Evolutionary conservation across 768 basidiomycete genomes (phyloP).

Genomic region (Kwoniella heveanensis): DNA sequence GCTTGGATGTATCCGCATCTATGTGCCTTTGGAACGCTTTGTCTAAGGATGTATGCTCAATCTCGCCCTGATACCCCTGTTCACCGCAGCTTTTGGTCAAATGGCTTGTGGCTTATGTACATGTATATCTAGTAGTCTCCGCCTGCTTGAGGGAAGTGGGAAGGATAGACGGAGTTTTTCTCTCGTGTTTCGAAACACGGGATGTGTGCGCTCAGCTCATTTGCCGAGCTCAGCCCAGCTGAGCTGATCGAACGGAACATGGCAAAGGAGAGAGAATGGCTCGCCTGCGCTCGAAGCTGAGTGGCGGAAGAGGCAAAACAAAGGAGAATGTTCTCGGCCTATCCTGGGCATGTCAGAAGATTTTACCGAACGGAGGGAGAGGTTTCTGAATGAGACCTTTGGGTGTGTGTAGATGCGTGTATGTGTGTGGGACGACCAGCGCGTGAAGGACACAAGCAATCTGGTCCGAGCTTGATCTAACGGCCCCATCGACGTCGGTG

Average conservation of each 20-base stretch:
- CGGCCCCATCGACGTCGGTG: background rate
- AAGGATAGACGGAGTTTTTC: no score
- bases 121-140: no score
- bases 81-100: no score
- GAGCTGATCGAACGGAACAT: no score
- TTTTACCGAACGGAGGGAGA: background rate
- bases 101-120: no score
- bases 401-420: background rate
- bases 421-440: background rate
- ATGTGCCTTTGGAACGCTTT: background rate
- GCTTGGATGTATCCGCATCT: no score
- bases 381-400: background rate
- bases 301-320: background rate
- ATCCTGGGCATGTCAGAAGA: background rate
- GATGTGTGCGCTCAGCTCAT: no score
- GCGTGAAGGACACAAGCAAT: background rate
- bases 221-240: no score
- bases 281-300: no score
- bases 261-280: no score
- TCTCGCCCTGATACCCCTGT: background rate
- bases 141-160: no score
- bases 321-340: constrained; percentile 1
- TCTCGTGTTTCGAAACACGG: no score
- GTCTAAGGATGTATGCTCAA: background rate
- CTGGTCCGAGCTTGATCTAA: background rate